phyloP scores from a whole-genome alignment of 2,329 filamentous ascomycete genomes.

The Fusarium verticillioides region DNA sequence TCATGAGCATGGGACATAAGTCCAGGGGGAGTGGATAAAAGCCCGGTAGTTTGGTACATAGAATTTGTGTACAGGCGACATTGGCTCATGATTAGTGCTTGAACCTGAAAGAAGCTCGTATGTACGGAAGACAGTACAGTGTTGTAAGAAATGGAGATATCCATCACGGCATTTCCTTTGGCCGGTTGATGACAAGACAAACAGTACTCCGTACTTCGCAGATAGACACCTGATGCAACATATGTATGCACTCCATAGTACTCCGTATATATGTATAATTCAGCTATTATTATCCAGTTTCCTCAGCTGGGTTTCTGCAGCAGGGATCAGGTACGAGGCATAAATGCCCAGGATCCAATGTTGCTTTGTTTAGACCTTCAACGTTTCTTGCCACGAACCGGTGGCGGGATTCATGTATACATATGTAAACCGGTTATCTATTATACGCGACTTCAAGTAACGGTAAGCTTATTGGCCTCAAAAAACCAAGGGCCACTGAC shows the following conservation, averaged over 20 bases:
- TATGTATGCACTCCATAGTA: background rate
- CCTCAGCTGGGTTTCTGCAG: constrained; percentile 7
- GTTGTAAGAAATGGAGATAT: background rate
- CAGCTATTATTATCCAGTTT: constrained; percentile 1
- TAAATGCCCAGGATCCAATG: background rate
- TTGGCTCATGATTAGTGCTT: background rate
- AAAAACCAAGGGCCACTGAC: constrained; percentile 14
- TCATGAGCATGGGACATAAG: constrained; percentile 1
- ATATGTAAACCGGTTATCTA: background rate
- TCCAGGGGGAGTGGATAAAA: background rate
- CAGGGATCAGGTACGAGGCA: constrained; percentile 3
- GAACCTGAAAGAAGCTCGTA: background rate
- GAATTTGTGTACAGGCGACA: constrained; percentile 6
- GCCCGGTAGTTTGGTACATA: constrained; percentile 18
- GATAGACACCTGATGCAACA: background rate
- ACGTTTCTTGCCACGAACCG: constrained; percentile 20
- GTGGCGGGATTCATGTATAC: constrained; percentile 5
- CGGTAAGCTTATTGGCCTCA: background rate
- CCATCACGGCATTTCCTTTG: background rate
- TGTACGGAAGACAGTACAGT: too few relatives aligned
- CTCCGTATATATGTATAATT: background rate
- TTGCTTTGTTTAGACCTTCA: background rate
- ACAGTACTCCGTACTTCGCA: background rate
- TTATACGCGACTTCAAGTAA: constrained; percentile 3
- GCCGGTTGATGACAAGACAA: background rate